Percentiles rank a stretch among this genome's conserved stretches.
These are phyloP conservation scores for Fusarium sp. DNA, from an alignment of 2,329 filamentous ascomycete species.

Conservation along the genomic window DNA sequence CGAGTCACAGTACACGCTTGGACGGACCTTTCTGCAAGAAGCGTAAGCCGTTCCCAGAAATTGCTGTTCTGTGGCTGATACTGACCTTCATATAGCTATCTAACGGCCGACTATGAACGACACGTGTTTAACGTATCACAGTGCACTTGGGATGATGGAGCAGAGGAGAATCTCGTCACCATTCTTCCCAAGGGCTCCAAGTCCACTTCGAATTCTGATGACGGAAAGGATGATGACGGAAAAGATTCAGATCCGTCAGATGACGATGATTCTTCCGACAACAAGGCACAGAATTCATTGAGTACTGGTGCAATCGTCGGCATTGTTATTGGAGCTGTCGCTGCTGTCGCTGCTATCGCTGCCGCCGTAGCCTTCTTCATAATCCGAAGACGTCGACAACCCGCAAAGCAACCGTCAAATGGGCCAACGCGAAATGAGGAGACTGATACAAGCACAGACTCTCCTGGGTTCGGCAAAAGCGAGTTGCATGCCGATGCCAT, in stretches of 20 bases:
- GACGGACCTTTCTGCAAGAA: background rate
- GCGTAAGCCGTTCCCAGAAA: background rate
- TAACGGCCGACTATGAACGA: background rate
- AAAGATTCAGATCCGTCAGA: background rate
- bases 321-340: background rate
- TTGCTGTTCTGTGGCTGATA: background rate
- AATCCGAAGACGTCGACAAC: background rate
- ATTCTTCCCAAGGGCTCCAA: background rate
- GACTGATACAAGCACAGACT: background rate
- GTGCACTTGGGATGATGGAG: background rate
- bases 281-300: background rate
- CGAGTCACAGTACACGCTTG: background rate
- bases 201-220: background rate
- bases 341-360: background rate
- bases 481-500: background rate
- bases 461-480: background rate
- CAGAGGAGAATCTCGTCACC: background rate
- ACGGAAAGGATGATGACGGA: background rate
- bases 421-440: background rate
- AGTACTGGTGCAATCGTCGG: background rate
- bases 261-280: background rate
- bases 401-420: background rate
- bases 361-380: background rate
- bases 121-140: background rate
- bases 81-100: background rate